These are phyloP conservation scores for Pseudozyma pruni DNA, from an alignment of 1,284 basidiomycete genomes.

Conservation along the genomic window DNA sequence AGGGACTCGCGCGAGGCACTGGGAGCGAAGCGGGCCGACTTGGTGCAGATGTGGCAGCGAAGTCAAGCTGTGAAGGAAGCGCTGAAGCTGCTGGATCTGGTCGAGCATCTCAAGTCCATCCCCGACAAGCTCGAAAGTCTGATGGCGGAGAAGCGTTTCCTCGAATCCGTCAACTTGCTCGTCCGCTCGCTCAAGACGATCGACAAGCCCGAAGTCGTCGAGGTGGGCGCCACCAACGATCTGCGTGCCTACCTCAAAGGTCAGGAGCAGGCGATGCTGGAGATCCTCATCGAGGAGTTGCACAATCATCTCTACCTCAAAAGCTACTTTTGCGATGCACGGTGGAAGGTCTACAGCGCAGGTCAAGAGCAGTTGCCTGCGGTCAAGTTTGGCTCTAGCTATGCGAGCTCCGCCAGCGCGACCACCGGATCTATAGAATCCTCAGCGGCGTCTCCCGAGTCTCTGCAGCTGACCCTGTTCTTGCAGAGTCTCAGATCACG, in stretches of 20 bases:
- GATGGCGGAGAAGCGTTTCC: conserved; percentile 93
- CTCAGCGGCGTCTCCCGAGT: background rate
- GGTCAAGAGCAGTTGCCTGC: conserved; percentile 75
- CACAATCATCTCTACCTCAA: conserved; percentile 98
- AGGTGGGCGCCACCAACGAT: conserved; percentile 92
- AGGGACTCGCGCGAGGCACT: conserved; percentile 63
- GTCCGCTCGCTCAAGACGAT: conserved; percentile 89
- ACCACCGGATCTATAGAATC: background rate
- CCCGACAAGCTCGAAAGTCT: conserved; percentile 91
- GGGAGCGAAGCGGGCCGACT: conserved; percentile 62
- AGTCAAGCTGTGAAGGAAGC: conserved; percentile 64
- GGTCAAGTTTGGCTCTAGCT: conserved; percentile 54
- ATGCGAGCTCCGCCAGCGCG: conserved; percentile 3
- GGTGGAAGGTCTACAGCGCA: conserved; percentile 86
- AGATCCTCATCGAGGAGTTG: conserved; percentile 93
- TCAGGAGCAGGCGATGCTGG: conserved; percentile 75
- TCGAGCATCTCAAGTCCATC: conserved; percentile 80
- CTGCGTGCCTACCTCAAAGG: conserved; percentile 83
- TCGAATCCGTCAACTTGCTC: conserved; percentile 88
- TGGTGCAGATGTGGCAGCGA: conserved; percentile 67
- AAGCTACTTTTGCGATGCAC: conserved; percentile 91
- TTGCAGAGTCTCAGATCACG: conserved; percentile 44
- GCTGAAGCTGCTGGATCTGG: conserved; percentile 55
- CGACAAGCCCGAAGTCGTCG: conserved; percentile 89
- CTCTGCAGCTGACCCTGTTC: conserved; percentile 46